Conservation (phyloP, 352 stramenopile genomes). For the Globisporangium mamillatum region DNA sequence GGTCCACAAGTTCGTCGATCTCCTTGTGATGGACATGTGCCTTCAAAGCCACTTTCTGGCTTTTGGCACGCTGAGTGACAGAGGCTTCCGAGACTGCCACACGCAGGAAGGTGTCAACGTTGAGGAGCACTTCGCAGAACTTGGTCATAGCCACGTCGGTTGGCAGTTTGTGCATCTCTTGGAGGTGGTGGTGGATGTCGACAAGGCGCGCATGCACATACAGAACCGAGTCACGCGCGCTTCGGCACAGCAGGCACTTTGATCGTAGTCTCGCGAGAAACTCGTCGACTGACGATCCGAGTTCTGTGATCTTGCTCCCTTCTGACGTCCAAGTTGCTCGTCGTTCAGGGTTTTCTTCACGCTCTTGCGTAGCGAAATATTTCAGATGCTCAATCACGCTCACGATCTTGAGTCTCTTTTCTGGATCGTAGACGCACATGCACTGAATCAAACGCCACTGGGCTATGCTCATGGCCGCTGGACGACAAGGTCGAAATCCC, state of each 20-base stretch:
- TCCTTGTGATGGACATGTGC: conserved; percentile 13
- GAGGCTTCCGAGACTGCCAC: conserved; percentile 12
- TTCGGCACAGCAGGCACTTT: conserved; percentile 12
- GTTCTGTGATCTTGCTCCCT: neutral
- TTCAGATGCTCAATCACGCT: conserved; percentile 9
- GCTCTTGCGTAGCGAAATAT: neutral
- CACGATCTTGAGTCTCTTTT: conserved; percentile 7
- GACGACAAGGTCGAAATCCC: conserved; percentile 6
- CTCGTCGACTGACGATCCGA: conserved; percentile 1
- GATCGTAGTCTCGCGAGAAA: conserved; percentile 8
- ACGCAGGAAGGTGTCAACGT: conserved; percentile 9
- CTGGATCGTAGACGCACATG: conserved; percentile 10
- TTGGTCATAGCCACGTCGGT: conserved; percentile 13
- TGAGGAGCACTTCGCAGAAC: conserved; percentile 10
- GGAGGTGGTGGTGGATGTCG: conserved; percentile 10
- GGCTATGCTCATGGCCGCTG: neutral
- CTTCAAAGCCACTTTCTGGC: conserved; percentile 8
- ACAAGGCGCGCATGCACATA: conserved; percentile 13
- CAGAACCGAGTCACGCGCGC: conserved; percentile 2
- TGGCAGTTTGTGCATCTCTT: conserved; percentile 11
- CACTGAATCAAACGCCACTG: conserved; percentile 11
- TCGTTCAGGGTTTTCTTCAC: neutral
- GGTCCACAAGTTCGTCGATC: conserved; percentile 13
- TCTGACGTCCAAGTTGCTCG: neutral
- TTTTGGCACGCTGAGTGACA: neutral